Conservation (phyloP, 768 basidiomycete species). For the Boletus insuetus region DNA sequence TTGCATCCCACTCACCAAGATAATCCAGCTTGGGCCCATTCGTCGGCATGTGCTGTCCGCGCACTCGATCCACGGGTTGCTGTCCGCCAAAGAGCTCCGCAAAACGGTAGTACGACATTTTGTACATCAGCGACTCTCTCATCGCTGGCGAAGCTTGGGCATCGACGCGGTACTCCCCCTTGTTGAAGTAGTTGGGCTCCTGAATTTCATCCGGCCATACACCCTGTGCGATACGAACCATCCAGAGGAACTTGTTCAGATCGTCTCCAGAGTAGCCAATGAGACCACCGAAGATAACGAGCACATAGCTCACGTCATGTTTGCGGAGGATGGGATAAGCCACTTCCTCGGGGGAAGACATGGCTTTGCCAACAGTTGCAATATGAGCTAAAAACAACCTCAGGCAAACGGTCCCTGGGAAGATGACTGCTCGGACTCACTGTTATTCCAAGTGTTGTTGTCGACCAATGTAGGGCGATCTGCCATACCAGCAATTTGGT, state of each 20-base stretch:
- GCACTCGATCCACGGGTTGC: slow-evolving; percentile 79
- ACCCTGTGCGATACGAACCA: slow-evolving; percentile 92
- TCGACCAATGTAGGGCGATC: slow-evolving; percentile 95
- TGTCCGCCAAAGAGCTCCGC: slow-evolving; percentile 80
- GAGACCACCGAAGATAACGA: slow-evolving; percentile 95
- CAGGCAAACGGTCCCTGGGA: slow-evolving; percentile 3
- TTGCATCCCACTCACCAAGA: slow-evolving; percentile 55
- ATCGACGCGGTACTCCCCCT: slow-evolving; percentile 93
- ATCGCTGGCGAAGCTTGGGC: slow-evolving; percentile 80
- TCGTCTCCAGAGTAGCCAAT: slow-evolving; percentile 98
- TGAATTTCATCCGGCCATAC: slow-evolving; percentile 99
- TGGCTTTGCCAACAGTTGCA: slow-evolving; percentile 98
- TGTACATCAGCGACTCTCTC: slow-evolving; percentile 98
- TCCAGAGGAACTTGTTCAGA: slow-evolving; percentile 99
- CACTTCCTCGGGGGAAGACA: slow-evolving; percentile 91
- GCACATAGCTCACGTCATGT: slow-evolving; percentile 96
- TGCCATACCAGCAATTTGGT: slow-evolving; percentile 99
- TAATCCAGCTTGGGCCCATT: slow-evolving; percentile 81
- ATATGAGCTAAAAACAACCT: slow-evolving; percentile 69
- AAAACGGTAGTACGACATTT: slow-evolving; percentile 98
- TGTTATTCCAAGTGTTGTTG: slow-evolving; percentile 99
- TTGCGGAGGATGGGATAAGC: slow-evolving; percentile 96
- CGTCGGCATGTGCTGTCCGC: slow-evolving; percentile 79
- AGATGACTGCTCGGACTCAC: slow-evolving; percentile 44
- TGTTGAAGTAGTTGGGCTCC: slow-evolving; percentile 91